These are phyloP conservation scores for Staphylotrichum longicolle DNA, from an alignment of 495 filamentous ascomycete species.

Conservation along the genomic window DNA sequence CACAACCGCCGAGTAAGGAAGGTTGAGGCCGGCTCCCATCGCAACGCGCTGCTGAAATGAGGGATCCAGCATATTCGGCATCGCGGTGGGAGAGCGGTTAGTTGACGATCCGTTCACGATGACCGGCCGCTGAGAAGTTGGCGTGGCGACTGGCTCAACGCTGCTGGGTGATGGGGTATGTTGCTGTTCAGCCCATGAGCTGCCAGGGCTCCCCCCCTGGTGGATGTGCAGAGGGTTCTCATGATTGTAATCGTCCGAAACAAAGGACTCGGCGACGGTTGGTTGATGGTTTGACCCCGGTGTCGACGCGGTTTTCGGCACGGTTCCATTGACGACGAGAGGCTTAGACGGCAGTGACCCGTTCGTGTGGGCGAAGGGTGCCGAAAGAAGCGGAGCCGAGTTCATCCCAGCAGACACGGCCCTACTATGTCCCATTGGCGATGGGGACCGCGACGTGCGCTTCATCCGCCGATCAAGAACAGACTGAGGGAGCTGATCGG, in stretches of 20 bases:
- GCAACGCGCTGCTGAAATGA: slow-evolving; percentile 36
- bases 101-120: slow-evolving; percentile 51
- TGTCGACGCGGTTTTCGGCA: slow-evolving; percentile 30
- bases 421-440: slow-evolving; percentile 49
- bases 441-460: slow-evolving; percentile 54
- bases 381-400: slow-evolving; percentile 38
- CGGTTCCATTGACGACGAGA: slow-evolving; percentile 48
- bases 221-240: slow-evolving; percentile 45
- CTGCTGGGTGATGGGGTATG: slow-evolving; percentile 19
- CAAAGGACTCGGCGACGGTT: slow-evolving; percentile 26
- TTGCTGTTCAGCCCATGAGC: slow-evolving; percentile 26
- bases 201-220: slow-evolving; percentile 31
- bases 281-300: slow-evolving; percentile 21
- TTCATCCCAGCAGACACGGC: slow-evolving; percentile 44
- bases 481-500: slow-evolving; percentile 50
- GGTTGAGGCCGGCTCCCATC: slow-evolving; percentile 24
- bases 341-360: slow-evolving; percentile 38
- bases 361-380: slow-evolving; percentile 33
- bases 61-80: slow-evolving; percentile 23
- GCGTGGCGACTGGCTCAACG: slow-evolving; percentile 31
- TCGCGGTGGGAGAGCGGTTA: slow-evolving; percentile 26
- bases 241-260: slow-evolving; percentile 30
- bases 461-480: slow-evolving; percentile 51
- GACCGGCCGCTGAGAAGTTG: slow-evolving; percentile 42
- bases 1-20: slow-evolving; percentile 23